phyloP scores from a whole-genome alignment of 331 rosid species.

The Pyracantha coccinea region DNA sequence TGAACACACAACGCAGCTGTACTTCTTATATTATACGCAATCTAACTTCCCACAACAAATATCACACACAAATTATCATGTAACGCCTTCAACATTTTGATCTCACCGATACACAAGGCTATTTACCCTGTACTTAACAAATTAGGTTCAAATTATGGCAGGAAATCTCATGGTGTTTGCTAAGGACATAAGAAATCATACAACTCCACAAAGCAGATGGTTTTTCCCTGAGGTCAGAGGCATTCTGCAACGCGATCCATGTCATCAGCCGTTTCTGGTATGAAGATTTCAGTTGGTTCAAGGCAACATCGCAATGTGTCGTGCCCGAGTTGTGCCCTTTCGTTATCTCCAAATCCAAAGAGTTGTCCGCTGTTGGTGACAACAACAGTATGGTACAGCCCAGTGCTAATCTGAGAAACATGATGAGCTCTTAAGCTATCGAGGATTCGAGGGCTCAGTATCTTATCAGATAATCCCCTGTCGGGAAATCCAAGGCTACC shows the following conservation, averaged over 20 bases:
- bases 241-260: conserved; percentile 20
- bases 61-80: background rate
- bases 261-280: conserved; percentile 36
- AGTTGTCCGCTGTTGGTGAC: conserved; percentile 62
- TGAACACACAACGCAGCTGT: background rate
- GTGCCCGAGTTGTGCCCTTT: conserved; percentile 86
- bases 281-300: conserved; percentile 60
- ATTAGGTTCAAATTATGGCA: background rate
- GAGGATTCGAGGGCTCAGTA: conserved; percentile 55
- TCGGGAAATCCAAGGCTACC: conserved; percentile 93
- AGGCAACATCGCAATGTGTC: conserved; percentile 71
- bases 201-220: background rate
- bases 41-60: conserved; percentile 2
- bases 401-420: conserved; percentile 86
- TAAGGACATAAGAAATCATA: background rate
- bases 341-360: conserved; percentile 91
- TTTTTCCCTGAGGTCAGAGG: conserved; percentile 11
- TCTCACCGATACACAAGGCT: background rate
- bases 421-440: conserved; percentile 57
- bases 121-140: background rate
- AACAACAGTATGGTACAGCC: conserved; percentile 73
- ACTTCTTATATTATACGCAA: background rate
- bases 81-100: background rate
- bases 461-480: conserved; percentile 62
- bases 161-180: background rate